Percentiles rank a stretch among this genome's conserved stretches.
These are phyloP conservation scores for Hibiscus trionum DNA, from an alignment of 345 rosid species.

Conservation along the genomic window DNA sequence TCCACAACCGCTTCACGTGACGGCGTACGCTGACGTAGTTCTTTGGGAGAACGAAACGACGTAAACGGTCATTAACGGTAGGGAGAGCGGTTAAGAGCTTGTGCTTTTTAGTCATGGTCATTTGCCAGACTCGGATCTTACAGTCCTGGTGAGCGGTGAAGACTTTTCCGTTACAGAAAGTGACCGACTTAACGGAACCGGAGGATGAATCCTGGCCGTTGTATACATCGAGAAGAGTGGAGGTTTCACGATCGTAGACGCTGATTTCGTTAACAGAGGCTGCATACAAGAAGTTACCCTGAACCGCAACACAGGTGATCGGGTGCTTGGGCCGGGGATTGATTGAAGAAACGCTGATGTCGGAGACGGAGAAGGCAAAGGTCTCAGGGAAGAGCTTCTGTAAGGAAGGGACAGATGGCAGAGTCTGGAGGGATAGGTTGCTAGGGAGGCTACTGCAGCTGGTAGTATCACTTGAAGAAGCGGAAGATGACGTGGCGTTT, in stretches of 20 bases:
- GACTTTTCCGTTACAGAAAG: constrained; percentile 49
- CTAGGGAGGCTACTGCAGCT: constrained; percentile 47
- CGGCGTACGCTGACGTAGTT: constrained; percentile 80
- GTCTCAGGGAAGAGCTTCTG: constrained; percentile 46
- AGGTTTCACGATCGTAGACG: constrained; percentile 51
- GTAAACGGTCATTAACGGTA: constrained; percentile 65
- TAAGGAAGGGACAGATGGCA: constrained; percentile 75
- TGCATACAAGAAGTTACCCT: constrained; percentile 45
- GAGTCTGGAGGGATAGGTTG: constrained; percentile 71
- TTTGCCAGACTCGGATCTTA: constrained; percentile 80
- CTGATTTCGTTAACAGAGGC: constrained; percentile 56
- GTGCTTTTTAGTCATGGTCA: constrained; percentile 37
- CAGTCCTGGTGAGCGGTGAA: constrained; percentile 83
- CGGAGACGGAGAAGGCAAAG: constrained; percentile 33
- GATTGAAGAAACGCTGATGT: constrained; percentile 30
- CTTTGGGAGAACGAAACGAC: constrained; percentile 65
- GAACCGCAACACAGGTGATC: constrained; percentile 57
- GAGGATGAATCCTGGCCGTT: constrained; percentile 41
- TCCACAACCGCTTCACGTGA: constrained; percentile 66
- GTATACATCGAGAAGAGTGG: constrained; percentile 38
- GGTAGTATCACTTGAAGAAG: constrained; percentile 20
- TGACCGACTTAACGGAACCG: constrained; percentile 61
- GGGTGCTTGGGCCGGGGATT: constrained; percentile 36
- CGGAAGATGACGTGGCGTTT: constrained; percentile 26
- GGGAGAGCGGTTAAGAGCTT: constrained; percentile 54